These are phyloP conservation scores for Phlyctochytrium planicorne DNA, from an alignment of 192 early-diverging fungal species.

Conservation along the genomic window DNA sequence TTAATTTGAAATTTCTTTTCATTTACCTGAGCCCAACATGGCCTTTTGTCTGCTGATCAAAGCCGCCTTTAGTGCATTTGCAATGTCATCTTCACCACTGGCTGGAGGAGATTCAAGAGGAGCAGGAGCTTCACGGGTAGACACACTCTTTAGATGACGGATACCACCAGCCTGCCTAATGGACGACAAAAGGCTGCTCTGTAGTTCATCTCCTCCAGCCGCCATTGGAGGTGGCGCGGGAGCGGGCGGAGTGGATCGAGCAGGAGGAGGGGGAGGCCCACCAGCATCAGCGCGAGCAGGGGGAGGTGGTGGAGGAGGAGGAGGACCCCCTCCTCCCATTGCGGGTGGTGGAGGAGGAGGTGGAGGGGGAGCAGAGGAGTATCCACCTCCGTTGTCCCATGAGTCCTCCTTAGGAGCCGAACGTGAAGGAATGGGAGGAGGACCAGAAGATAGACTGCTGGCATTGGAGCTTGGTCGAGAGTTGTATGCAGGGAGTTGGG, in stretches of 20 bases:
- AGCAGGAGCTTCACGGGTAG: constrained; percentile 12
- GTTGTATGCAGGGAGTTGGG: neutral
- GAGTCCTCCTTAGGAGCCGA: constrained; percentile 7
- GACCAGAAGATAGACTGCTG: neutral
- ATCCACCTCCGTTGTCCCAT: neutral
- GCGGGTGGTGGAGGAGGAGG: constrained; percentile 16
- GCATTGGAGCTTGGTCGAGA: neutral
- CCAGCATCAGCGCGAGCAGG: neutral
- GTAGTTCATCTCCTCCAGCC: constrained; percentile 6
- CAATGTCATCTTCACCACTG: constrained; percentile 29
- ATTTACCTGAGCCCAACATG: constrained; percentile 26
- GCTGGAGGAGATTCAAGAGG: constrained; percentile 14
- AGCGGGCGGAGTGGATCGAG: too few relatives aligned
- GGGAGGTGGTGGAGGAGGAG: constrained; percentile 31
- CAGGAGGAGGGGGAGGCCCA: constrained; percentile 22
- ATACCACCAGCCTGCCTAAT: constrained; percentile 37
- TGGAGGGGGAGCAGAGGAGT: constrained; percentile 11
- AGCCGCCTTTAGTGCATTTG: constrained; percentile 32
- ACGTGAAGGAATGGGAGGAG: constrained; percentile 18
- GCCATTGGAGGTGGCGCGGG: constrained; percentile 25
- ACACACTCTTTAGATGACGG: constrained; percentile 23
- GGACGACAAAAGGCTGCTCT: constrained; percentile 23
- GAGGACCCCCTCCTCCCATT: constrained; percentile 6
- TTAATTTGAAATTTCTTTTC: neutral
- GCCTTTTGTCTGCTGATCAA: constrained; percentile 19